phyloP scores from a whole-genome alignment of 305 asterid species.

The Lippia alba region DNA sequence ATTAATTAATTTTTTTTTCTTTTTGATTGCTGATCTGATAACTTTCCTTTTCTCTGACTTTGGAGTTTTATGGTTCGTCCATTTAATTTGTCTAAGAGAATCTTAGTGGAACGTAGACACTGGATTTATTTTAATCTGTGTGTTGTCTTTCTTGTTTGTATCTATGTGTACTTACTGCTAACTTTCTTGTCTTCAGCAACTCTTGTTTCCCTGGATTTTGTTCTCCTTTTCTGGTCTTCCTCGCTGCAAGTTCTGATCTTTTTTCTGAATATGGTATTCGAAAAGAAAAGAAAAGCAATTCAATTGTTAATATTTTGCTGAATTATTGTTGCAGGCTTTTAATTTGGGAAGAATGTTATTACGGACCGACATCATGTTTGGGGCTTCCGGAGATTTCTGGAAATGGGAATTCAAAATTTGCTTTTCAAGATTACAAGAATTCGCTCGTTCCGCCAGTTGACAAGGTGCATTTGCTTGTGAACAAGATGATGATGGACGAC shows the following conservation, averaged over 20 bases:
- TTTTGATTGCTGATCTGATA: slow-evolving; percentile 35
- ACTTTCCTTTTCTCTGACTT: slow-evolving; percentile 47
- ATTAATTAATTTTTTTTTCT: slow-evolving; percentile 33
- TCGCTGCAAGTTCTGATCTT: slow-evolving; percentile 3
- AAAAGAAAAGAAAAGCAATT: slow-evolving; percentile 7
- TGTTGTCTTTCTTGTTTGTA: slow-evolving; percentile 49
- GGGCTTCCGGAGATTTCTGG: slow-evolving; percentile 44
- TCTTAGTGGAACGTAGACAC: slow-evolving; percentile 43
- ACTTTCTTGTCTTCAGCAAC: slow-evolving; percentile 36
- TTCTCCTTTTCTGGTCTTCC: slow-evolving; percentile 19
- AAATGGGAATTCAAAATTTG: slow-evolving; percentile 35
- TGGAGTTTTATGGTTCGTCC: slow-evolving; percentile 61
- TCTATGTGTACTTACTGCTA: slow-evolving; percentile 34
- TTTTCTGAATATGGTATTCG: background rate
- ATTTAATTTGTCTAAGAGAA: slow-evolving; percentile 53
- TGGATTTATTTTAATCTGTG: slow-evolving; percentile 45
- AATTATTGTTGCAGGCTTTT: slow-evolving; percentile 55
- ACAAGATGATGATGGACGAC: slow-evolving; percentile 69
- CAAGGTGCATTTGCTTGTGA: slow-evolving; percentile 54
- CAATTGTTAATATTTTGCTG: slow-evolving; percentile 19
- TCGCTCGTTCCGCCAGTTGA: slow-evolving; percentile 47
- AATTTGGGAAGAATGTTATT: slow-evolving; percentile 78
- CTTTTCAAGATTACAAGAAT: slow-evolving; percentile 43
- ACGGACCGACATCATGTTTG: slow-evolving; percentile 42
- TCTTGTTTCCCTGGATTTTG: slow-evolving; percentile 34